phyloP scores from a whole-genome alignment of 1,284 basidiomycete species.

The Ustilago hordei region DNA sequence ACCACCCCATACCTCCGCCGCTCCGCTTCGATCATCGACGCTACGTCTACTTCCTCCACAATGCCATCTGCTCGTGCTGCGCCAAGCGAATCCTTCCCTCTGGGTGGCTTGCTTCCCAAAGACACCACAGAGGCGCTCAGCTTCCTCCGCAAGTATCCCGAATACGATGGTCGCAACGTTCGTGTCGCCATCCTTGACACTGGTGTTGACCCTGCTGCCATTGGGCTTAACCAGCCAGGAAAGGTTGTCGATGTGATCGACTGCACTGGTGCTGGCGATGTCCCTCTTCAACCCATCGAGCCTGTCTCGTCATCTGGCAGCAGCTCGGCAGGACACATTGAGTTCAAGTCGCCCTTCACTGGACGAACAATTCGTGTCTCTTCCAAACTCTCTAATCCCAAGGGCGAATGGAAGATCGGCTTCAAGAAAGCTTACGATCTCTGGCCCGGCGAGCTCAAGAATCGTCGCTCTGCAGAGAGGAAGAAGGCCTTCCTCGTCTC shows the following conservation, averaged over 20 bases:
- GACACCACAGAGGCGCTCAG: conserved; percentile 67
- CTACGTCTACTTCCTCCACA: conserved; percentile 11
- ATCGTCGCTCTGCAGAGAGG: conserved; percentile 63
- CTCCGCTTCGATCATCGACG: conserved; percentile 21
- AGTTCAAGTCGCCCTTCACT: conserved; percentile 64
- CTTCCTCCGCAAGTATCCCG: conserved; percentile 66
- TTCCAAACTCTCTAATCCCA: conserved; percentile 61
- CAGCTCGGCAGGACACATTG: conserved; percentile 31
- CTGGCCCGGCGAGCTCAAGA: conserved; percentile 68
- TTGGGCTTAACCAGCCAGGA: conserved; percentile 65
- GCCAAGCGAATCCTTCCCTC: conserved; percentile 61
- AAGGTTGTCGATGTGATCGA: conserved; percentile 70
- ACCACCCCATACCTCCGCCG: conserved; percentile 3
- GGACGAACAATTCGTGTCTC: conserved; percentile 62
- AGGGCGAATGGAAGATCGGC: conserved; percentile 67
- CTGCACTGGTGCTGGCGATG: conserved; percentile 67
- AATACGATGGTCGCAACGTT: conserved; percentile 68
- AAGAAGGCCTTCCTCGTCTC: conserved; percentile 65
- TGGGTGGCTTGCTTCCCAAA: conserved; percentile 68
- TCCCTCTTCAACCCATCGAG: conserved; percentile 52
- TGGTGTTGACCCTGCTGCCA: conserved; percentile 69
- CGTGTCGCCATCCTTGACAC: conserved; percentile 70
- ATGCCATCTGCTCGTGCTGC: conserved; percentile 41
- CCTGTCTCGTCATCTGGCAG: conserved; percentile 15
- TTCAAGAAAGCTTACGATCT: conserved; percentile 69